Evolutionary conservation across 306 rosid species (phyloP).

Genomic region (Echinosophora koreensis): DNA sequence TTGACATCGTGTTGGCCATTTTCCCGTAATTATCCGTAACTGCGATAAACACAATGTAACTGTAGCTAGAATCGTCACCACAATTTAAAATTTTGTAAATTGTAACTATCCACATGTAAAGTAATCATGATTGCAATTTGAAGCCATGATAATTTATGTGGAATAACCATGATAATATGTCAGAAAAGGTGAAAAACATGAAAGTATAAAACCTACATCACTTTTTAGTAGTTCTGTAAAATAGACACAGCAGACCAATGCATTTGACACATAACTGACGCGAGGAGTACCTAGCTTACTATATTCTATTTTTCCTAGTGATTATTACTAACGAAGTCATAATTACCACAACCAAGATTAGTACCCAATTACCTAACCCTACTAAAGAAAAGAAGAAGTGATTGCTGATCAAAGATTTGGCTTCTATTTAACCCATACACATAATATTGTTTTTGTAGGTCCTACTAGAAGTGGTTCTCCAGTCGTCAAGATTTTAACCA

Average conservation of each 20-base stretch:
- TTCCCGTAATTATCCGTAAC: too few species aligned
- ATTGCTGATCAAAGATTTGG: constrained; percentile 48
- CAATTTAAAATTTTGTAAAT: too few species aligned
- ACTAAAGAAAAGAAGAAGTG: constrained; percentile 38
- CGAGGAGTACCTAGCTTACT: constrained; percentile 28
- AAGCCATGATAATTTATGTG: too few species aligned
- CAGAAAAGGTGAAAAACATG: neutral
- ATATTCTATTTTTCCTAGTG: neutral
- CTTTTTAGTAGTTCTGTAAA: constrained; percentile 34
- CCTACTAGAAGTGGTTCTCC: constrained; percentile 60
- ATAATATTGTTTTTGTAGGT: constrained; percentile 40
- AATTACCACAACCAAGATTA: constrained; percentile 44
- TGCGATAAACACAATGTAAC: too few species aligned
- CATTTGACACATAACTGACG: constrained; percentile 30
- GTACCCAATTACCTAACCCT: constrained; percentile 51
- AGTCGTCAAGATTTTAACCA: constrained; percentile 65
- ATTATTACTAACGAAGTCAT: constrained; percentile 38
- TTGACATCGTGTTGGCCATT: too few species aligned
- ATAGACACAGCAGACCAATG: constrained; percentile 14
- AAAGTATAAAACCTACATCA: constrained; percentile 7
- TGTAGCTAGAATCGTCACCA: too few species aligned
- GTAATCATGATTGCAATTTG: too few species aligned
- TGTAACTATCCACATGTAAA: too few species aligned
- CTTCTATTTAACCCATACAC: constrained; percentile 46
- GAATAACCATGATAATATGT: constrained; percentile 5